Evolutionary conservation across 2,329 filamentous ascomycete genomes (phyloP).

Genomic region (Lanzia echinophila): DNA sequence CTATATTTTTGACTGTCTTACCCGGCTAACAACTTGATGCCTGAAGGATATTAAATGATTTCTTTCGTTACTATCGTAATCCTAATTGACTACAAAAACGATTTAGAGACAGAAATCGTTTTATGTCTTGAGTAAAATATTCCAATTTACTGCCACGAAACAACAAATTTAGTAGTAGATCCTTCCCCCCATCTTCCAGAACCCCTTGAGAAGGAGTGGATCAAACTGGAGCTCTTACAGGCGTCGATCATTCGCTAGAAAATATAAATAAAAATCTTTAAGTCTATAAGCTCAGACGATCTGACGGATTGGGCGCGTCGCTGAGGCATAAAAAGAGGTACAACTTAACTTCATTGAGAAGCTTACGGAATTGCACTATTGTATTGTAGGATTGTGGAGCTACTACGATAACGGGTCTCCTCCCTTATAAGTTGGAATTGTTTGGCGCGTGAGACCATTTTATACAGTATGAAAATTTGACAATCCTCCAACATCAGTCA

Average conservation of each 20-base stretch:
- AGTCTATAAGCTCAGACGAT: background rate
- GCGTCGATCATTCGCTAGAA: background rate
- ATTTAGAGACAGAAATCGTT: background rate
- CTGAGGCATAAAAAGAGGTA: background rate
- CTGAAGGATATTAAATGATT: no score
- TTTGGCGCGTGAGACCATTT: no score
- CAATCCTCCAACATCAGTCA: background rate
- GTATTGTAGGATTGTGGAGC: background rate
- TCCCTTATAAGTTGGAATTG: no score
- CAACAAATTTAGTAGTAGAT: background rate
- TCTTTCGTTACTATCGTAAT: background rate
- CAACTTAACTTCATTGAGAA: background rate
- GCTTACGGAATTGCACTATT: background rate
- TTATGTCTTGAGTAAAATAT: background rate
- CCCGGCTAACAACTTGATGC: background rate
- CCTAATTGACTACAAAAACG: background rate
- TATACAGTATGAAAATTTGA: background rate
- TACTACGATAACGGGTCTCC: no score
- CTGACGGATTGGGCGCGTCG: background rate
- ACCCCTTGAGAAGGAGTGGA: constrained; percentile 1
- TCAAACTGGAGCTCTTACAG: background rate
- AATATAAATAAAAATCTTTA: background rate
- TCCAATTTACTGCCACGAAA: background rate
- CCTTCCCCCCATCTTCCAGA: constrained; percentile 4
- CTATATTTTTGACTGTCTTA: no score